phyloP scores from a whole-genome alignment of 2,329 filamentous ascomycete genomes.

The Curvularia hawaiiensis region DNA sequence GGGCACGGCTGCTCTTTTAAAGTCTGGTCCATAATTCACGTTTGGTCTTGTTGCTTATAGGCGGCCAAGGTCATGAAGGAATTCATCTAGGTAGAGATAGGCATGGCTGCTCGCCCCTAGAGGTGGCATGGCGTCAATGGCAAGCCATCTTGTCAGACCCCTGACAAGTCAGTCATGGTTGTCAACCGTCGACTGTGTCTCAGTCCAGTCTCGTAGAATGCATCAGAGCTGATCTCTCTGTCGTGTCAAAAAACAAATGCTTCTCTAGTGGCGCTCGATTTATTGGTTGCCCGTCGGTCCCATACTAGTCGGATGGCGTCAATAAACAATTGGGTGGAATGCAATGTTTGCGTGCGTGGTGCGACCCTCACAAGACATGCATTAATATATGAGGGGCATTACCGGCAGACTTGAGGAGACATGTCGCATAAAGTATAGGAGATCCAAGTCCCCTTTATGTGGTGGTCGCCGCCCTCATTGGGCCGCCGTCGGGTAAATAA shows the following conservation, averaged over 20 bases:
- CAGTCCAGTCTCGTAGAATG: neutral
- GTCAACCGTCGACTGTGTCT: neutral
- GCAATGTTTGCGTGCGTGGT: neutral
- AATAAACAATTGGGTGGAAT: constrained; percentile 1
- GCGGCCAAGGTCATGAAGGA: neutral
- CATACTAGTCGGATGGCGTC: neutral
- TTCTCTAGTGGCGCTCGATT: neutral
- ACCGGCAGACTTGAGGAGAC: neutral
- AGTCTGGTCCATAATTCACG: neutral
- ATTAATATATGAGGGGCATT: neutral
- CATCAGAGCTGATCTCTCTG: neutral
- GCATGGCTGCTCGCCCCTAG: too few relatives aligned
- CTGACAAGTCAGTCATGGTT: constrained; percentile 1
- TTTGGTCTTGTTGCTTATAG: neutral
- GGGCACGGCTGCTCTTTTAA: constrained; percentile 1
- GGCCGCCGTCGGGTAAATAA: constrained; percentile 15
- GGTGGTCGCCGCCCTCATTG: constrained; percentile 6
- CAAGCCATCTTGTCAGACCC: neutral
- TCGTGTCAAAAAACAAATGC: neutral
- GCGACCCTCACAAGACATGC: neutral
- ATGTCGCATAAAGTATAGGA: constrained; percentile 4
- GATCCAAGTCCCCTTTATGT: constrained; percentile 2
- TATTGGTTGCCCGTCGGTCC: constrained; percentile 2
- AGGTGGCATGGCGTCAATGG: neutral
- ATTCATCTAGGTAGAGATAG: neutral